Base-by-base conservation (phyloP, 2,329 filamentous ascomycete genomes). In the Penicillium hordei region DNA sequence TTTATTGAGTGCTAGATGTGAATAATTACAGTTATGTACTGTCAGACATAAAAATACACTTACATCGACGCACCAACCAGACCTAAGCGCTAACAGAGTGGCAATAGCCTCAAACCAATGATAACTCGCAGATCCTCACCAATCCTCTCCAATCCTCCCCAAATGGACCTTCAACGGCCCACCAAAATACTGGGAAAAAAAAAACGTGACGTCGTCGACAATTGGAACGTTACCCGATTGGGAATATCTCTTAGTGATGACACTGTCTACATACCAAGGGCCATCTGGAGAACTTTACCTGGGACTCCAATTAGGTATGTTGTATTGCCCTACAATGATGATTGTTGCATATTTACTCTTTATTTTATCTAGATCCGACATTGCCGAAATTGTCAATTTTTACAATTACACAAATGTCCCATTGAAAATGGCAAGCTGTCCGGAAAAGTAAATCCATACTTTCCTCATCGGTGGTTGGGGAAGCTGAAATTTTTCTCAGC, bases 171-270 rank as follows among this genome's bases (percentile, higher is more conserved):
- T 27, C 10, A 38, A 40, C 48, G 50, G 44, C 36, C 48, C 55
- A 60, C 55, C 25, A 19, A 54, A 60, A 60, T 57, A 40, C 43
- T 21, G 21, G 8, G 15, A 38, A 49, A 58, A 60, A 52, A 31
- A 54, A 58, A 61, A 60, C 58, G 61, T 66, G 64, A 66, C 64
- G 64, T 65, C 62, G 62, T 52, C 43, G 58, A 65, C 55, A 52
- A 57, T 52, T 54, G 43, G 25, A 45, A 13, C 49, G 8, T 53
- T 60, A 57, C 31, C 15, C 60, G 25, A 45, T 48, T 49, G 21
- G 29, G 53, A 21, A 44, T 13, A 45, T 46, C 51, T 43, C 19
- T 51, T 19, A 48, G 44, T 52, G 55, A 46, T 31, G 43, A 21
- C 34, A 34, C 27, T 44, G 27, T 23, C 23, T 45, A 48, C 46